Evolutionary conservation across 352 stramenopile genomes (phyloP), one percentile per base, ranked within the genome.

Genomic region (Thalassiosira livingstoniorum): DNA sequence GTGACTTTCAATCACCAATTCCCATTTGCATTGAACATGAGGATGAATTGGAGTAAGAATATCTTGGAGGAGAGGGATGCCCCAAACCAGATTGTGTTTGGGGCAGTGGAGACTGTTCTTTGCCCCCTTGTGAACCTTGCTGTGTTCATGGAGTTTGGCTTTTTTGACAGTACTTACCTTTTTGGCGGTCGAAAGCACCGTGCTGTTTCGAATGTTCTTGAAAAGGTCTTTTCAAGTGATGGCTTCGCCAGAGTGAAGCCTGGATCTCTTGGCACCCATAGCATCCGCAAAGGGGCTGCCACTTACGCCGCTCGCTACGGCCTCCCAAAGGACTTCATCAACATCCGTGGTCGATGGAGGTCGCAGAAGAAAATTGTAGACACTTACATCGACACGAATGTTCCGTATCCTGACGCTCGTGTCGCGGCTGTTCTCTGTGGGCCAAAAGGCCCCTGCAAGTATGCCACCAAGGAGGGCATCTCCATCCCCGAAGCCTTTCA

Each of bases 71-170:
- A 58, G 47, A 7, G 21, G 27, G 47, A 58, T 4, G 11, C 47
- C 27, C 47, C 47, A 4, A 58, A 11, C 27, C 47, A 58, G 27
- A 23, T 58, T 27, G 4, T 58, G 21, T 15, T 58, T 15, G 11
- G 11, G 4, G 11, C 47, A 58, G 27, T 58, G 47, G 47, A 7
- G 21, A 11, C 47, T 29, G 11, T 58, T 25, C 21, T 58, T 23
- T 58, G 47, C 27, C 47, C 47, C n/a, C 47, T 58, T 23, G 21
- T 58, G 47, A 58, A 58, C 21, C 21, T 58, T 25, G 47, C 47
- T 5, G 21, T 58, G 5, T 58, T 58, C 27, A 7, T 58, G 4
- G 47, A 58, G 21, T n/a, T 25, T 15, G 11, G 27, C 4, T 15
- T 5, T 23, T 5, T 5, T 27, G 11, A 11, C 7, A 4, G 47